Percentiles rank a stretch among this genome's conserved stretches.
phyloP scores from a whole-genome alignment of 2,329 filamentous ascomycete genomes.

The Aspergillus fumigatiaffinis region DNA sequence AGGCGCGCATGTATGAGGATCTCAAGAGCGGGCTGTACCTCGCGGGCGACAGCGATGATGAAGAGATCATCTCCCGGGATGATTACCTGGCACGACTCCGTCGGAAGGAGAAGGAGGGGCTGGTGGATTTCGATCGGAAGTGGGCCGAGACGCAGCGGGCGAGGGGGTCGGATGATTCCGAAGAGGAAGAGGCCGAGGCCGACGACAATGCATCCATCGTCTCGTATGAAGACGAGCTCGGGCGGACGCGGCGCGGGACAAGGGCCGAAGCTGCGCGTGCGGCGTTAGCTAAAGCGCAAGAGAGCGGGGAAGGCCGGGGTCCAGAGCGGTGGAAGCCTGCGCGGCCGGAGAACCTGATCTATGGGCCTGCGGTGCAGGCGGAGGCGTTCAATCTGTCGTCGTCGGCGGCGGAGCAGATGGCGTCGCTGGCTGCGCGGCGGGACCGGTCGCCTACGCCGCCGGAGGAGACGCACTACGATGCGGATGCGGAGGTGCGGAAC shows the following conservation, averaged over 20 bases:
- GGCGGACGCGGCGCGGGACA: slow-evolving; percentile 72
- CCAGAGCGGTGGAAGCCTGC: slow-evolving; percentile 42
- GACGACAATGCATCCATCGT: slow-evolving; percentile 60
- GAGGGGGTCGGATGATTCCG: slow-evolving; percentile 30
- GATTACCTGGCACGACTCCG: slow-evolving; percentile 54
- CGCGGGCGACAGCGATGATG: slow-evolving; percentile 38
- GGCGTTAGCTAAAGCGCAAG: slow-evolving; percentile 48
- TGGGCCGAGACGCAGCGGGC: slow-evolving; percentile 69
- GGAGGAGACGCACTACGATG: slow-evolving; percentile 78
- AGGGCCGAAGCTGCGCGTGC: slow-evolving; percentile 63
- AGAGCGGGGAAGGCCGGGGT: slow-evolving; percentile 14
- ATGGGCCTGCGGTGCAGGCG: slow-evolving; percentile 79
- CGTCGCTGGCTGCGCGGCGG: slow-evolving; percentile 68
- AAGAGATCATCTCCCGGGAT: slow-evolving; percentile 24
- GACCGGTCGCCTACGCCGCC: slow-evolving; percentile 79
- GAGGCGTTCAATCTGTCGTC: slow-evolving; percentile 77
- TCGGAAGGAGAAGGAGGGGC: slow-evolving; percentile 51
- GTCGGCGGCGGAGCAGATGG: slow-evolving; percentile 64
- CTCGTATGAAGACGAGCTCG: slow-evolving; percentile 89
- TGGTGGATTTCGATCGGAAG: slow-evolving; percentile 94
- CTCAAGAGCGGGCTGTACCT: slow-evolving; percentile 87
- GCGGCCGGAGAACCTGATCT: slow-evolving; percentile 67
- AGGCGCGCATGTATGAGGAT: slow-evolving; percentile 79
- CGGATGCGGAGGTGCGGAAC: slow-evolving; percentile 73
- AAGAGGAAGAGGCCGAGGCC: slow-evolving; percentile 37